Conservation (phyloP, 805 yeast genomes). For the Barnettozyma sucrosica region DNA sequence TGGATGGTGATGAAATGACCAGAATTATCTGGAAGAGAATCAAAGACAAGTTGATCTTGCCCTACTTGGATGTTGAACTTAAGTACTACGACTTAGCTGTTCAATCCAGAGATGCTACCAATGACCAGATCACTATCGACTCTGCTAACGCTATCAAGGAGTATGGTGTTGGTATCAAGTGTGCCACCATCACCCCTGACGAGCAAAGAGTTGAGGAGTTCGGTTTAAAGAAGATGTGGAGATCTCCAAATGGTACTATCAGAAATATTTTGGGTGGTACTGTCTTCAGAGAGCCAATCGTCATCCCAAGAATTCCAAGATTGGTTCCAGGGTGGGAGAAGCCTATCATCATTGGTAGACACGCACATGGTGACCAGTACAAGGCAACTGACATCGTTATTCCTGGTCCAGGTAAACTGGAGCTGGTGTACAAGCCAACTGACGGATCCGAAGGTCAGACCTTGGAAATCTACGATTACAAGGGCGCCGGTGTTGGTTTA, state of each 20-base stretch:
- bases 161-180: conserved; percentile 90
- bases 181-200: conserved; percentile 98
- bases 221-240: conserved; percentile 91
- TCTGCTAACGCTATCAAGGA: conserved; percentile 86
- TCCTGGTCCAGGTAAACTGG: conserved; percentile 74
- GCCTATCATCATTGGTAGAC: conserved; percentile 96
- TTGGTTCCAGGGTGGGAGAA: conserved; percentile 89
- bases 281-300: conserved; percentile 94
- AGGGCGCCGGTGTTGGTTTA: conserved; percentile 68
- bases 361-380: conserved; percentile 96
- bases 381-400: conserved; percentile 83
- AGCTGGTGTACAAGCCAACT: conserved; percentile 68
- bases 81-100: conserved; percentile 90
- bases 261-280: conserved; percentile 95
- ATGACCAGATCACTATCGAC: conserved; percentile 83
- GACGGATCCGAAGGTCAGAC: conserved; percentile 46
- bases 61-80: conserved; percentile 81
- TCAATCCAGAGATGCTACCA: conserved; percentile 78
- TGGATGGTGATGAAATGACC: conserved; percentile 98
- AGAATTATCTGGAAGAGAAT: conserved; percentile 92
- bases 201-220: conserved; percentile 94
- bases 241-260: conserved; percentile 94
- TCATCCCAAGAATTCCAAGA: conserved; percentile 82
- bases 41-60: conserved; percentile 77
- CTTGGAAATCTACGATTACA: conserved; percentile 58